A percentile compares a stretch with the other conserved stretches of the same genome.
These are phyloP conservation scores for Filobasidium floriforme DNA, from an alignment of 768 basidiomycete genomes.

Conservation along the genomic window DNA sequence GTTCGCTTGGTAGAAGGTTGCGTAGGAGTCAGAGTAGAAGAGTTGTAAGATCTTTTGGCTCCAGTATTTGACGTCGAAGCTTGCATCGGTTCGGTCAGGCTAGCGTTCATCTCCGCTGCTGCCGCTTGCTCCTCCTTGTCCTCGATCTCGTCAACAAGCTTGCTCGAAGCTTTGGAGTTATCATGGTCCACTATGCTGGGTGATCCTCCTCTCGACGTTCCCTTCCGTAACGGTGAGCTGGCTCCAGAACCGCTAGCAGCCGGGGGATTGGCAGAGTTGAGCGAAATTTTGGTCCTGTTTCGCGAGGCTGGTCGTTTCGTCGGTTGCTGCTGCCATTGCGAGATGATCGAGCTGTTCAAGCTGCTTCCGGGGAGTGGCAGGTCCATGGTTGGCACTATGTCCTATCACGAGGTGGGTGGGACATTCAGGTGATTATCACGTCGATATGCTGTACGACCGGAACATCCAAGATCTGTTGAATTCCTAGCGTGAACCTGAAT, in stretches of 20 bases:
- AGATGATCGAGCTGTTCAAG: conserved; percentile 22
- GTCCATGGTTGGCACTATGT: conserved; percentile 3
- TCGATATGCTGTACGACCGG: background rate
- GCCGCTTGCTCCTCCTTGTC: background rate
- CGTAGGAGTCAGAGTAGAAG: conserved; percentile 8
- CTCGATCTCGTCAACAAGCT: background rate
- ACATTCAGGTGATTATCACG: background rate
- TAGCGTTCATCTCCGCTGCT: background rate
- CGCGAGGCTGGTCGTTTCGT: conserved; percentile 2
- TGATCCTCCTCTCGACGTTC: conserved; percentile 2
- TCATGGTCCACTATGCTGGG: conserved; percentile 7
- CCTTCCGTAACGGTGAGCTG: conserved; percentile 2
- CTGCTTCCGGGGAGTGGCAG: conserved; percentile 21
- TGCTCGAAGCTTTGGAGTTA: background rate
- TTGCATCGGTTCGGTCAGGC: conserved; percentile 1
- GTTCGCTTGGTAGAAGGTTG: conserved; percentile 20
- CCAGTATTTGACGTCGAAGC: conserved; percentile 3
- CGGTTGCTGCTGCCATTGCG: conserved; percentile 21
- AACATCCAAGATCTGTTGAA: too few relatives aligned
- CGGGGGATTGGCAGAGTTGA: conserved; percentile 12
- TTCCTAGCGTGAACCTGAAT: background rate
- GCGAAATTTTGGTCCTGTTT: conserved; percentile 8
- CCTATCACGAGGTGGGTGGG: background rate
- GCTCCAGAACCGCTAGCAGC: conserved; percentile 9
- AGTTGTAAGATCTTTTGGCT: conserved; percentile 12